Percentiles rank a stretch among this genome's conserved stretches.
phyloP scores from a whole-genome alignment of 192 early-diverging fungal genomes.

The Backusella luteola region DNA sequence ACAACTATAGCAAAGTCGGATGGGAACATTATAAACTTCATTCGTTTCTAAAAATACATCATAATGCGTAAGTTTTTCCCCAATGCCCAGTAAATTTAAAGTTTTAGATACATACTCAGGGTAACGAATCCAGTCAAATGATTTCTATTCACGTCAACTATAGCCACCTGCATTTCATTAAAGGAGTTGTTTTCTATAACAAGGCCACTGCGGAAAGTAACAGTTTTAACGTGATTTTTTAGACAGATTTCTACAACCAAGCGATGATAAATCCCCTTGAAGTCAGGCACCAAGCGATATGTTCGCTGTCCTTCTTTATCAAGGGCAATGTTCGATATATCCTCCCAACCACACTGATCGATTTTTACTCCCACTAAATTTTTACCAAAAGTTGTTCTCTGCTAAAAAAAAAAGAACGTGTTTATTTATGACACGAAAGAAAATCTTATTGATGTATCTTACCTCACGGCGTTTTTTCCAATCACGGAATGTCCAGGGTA shows the following conservation, averaged over 20 bases:
- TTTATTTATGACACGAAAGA: neutral
- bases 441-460: neutral
- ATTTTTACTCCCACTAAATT: constrained; percentile 63
- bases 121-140: constrained; percentile 29
- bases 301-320: constrained; percentile 70
- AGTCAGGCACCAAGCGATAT: constrained; percentile 63
- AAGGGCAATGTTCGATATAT: constrained; percentile 66
- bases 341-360: constrained; percentile 60
- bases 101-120: neutral
- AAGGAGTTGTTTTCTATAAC: constrained; percentile 65
- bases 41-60: constrained; percentile 42
- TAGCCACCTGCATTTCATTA: constrained; percentile 57
- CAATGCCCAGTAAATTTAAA: neutral
- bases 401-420: neutral
- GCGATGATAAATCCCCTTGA: constrained; percentile 63
- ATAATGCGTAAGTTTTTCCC: neutral
- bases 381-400: constrained; percentile 12
- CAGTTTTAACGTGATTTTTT: constrained; percentile 73
- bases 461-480: constrained; percentile 79
- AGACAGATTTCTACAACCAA: constrained; percentile 76
- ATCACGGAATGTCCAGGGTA: constrained; percentile 80
- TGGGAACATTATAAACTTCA: constrained; percentile 65
- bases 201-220: constrained; percentile 72
- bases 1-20: constrained; percentile 66
- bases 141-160: constrained; percentile 37